A percentile compares a stretch with the other conserved stretches of the same genome.
These are phyloP conservation scores for Diplocarpon rosae DNA, from an alignment of 2,329 filamentous ascomycete species.

Conservation along the genomic window DNA sequence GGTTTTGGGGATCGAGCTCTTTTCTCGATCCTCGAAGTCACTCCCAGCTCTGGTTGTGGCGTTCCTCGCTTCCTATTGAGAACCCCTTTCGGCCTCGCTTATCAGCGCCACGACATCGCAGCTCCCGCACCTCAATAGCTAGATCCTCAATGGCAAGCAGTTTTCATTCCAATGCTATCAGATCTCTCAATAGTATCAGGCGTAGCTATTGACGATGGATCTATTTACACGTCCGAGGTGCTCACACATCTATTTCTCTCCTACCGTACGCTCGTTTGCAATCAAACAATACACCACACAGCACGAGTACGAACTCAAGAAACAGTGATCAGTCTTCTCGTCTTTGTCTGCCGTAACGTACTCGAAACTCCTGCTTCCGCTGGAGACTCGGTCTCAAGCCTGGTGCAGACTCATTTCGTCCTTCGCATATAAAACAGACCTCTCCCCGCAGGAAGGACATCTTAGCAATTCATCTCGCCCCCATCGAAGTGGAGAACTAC, in stretches of 20 bases:
- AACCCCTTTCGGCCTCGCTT: conserved; percentile 13
- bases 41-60: neutral
- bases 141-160: conserved; percentile 6
- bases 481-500: conserved; percentile 1
- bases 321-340: neutral
- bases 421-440: neutral
- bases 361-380: neutral
- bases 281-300: neutral
- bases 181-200: neutral
- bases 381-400: neutral
- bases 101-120: conserved; percentile 4
- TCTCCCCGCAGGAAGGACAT: neutral
- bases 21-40: neutral
- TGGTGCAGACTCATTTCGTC: conserved; percentile 4
- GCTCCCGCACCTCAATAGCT: neutral
- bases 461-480: neutral
- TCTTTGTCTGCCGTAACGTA: neutral
- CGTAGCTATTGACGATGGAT: conserved; percentile 2
- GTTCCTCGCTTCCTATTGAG: neutral
- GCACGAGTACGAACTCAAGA: neutral
- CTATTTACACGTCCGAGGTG: neutral
- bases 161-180: neutral
- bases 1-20: neutral
- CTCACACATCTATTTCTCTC: neutral
- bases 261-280: neutral